A percentile compares a stretch with the other conserved stretches of the same genome.
Evolutionary conservation across 169 alveolate genomes (phyloP).

Genomic region (Plasmodium reichenowi): DNA sequence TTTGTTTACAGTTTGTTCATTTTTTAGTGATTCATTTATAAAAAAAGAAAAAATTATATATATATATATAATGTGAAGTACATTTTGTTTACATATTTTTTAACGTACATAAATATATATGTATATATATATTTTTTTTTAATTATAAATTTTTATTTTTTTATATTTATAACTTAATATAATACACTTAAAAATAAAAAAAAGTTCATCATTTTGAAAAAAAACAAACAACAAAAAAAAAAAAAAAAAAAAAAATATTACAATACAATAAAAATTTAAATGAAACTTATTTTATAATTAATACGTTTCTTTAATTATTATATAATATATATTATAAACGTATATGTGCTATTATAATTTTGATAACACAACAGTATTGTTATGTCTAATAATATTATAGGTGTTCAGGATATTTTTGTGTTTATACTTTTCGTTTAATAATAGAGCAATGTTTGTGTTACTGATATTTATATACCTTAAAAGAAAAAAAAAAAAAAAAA

Average conservation of each 20-base stretch:
- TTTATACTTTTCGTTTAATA: slow-evolving; percentile 53
- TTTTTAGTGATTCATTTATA: too few species aligned
- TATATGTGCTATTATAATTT: slow-evolving; percentile 1
- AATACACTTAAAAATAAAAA: not conserved
- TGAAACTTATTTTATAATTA: not conserved
- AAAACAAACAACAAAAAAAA: not conserved
- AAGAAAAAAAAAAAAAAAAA: slow-evolving; percentile 12
- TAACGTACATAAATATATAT: too few species aligned
- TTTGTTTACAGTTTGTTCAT: too few species aligned
- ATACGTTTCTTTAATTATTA: not conserved
- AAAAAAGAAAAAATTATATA: too few species aligned
- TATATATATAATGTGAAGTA: too few species aligned
- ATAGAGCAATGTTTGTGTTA: slow-evolving; percentile 34
- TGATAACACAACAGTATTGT: slow-evolving; percentile 13
- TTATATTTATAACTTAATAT: too few species aligned
- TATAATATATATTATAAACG: not conserved
- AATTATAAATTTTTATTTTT: too few species aligned
- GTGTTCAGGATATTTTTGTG: slow-evolving; percentile 23
- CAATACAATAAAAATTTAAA: not conserved
- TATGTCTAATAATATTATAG: slow-evolving; percentile 8
- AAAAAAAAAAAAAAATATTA: not conserved
- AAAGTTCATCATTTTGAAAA: not conserved
- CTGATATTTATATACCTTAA: slow-evolving; percentile 52
- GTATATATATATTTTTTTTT: too few species aligned
- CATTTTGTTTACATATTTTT: too few species aligned